Evolutionary conservation across 139 green algal species (phyloP).

Genomic region (Edaphochlamys debaryana): DNA sequence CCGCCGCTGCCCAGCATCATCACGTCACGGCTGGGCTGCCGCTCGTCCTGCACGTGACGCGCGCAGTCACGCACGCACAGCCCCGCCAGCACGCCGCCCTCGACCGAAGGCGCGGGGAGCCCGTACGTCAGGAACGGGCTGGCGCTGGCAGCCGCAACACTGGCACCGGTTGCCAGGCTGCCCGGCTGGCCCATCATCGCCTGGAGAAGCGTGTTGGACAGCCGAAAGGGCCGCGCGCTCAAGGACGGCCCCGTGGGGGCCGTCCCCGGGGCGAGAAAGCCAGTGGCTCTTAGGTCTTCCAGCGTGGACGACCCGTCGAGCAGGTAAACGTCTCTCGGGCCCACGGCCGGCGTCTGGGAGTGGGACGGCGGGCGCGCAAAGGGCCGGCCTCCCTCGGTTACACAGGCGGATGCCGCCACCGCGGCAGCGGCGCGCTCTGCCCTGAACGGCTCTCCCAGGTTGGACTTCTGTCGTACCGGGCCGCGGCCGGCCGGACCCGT

Average conservation of each 20-base stretch:
- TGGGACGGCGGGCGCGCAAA: neutral
- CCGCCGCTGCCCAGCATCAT: neutral
- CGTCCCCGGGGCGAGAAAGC: too few relatives aligned
- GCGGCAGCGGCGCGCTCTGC: too few relatives aligned
- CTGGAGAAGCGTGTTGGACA: slow-evolving; percentile 13
- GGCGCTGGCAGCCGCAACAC: neutral
- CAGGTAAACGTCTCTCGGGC: neutral
- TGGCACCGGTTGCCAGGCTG: too few relatives aligned
- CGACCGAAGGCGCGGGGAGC: neutral
- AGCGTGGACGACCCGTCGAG: neutral
- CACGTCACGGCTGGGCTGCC: slow-evolving; percentile 16
- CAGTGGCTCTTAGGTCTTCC: neutral
- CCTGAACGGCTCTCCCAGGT: too few relatives aligned
- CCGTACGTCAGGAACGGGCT: neutral
- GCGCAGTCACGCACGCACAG: slow-evolving; percentile 9
- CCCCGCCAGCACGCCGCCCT: neutral
- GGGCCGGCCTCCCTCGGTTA: too few relatives aligned
- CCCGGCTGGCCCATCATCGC: slow-evolving; percentile 11
- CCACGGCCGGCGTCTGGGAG: neutral
- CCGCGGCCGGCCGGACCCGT: too few relatives aligned
- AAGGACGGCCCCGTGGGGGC: neutral
- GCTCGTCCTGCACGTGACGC: slow-evolving; percentile 8
- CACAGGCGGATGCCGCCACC: too few relatives aligned
- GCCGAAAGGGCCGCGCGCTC: neutral
- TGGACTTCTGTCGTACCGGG: too few relatives aligned